Conservation (phyloP, 2,329 filamentous ascomycete genomes). For the Metarhizium anisopliae region DNA sequence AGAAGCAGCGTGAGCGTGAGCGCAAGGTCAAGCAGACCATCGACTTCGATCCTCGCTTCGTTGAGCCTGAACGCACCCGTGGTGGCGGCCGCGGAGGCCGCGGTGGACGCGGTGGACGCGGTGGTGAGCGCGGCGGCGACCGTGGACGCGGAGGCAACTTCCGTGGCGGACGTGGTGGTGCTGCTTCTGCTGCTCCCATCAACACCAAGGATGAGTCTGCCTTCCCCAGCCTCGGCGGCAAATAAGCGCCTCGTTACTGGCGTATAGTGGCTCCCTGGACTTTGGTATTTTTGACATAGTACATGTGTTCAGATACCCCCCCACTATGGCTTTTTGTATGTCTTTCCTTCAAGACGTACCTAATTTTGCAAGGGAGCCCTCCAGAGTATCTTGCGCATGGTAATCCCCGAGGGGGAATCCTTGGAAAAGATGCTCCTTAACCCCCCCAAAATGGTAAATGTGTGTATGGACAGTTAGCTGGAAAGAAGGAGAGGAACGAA, state of each 20-base stretch:
- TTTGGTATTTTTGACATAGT: slow-evolving; percentile 4
- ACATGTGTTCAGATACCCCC: slow-evolving; percentile 6
- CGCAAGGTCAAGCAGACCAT: slow-evolving; percentile 85
- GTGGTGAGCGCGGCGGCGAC: slow-evolving; percentile 38
- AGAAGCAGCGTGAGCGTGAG: slow-evolving; percentile 78
- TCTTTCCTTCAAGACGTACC: slow-evolving; percentile 5
- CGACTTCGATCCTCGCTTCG: slow-evolving; percentile 78
- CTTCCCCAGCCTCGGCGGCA: slow-evolving; percentile 53
- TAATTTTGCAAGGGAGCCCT: not conserved
- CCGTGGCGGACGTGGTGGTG: slow-evolving; percentile 32
- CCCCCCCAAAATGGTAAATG: not conserved
- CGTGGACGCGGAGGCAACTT: slow-evolving; percentile 34
- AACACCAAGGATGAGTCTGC: slow-evolving; percentile 49
- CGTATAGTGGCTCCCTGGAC: not conserved
- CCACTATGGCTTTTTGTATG: slow-evolving; percentile 4
- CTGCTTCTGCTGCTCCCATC: slow-evolving; percentile 27
- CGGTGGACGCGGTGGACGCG: slow-evolving; percentile 42
- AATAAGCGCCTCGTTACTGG: slow-evolving; percentile 25
- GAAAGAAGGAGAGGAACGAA: not conserved
- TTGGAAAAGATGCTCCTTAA: not conserved
- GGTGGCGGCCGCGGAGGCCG: slow-evolving; percentile 43
- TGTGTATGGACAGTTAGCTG: not conserved
- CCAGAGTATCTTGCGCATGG: not conserved
- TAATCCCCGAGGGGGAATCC: not conserved
- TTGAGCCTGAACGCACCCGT: slow-evolving; percentile 56